These are phyloP conservation scores for Calvatia gigantea DNA, from an alignment of 768 basidiomycete species.

Conservation along the genomic window DNA sequence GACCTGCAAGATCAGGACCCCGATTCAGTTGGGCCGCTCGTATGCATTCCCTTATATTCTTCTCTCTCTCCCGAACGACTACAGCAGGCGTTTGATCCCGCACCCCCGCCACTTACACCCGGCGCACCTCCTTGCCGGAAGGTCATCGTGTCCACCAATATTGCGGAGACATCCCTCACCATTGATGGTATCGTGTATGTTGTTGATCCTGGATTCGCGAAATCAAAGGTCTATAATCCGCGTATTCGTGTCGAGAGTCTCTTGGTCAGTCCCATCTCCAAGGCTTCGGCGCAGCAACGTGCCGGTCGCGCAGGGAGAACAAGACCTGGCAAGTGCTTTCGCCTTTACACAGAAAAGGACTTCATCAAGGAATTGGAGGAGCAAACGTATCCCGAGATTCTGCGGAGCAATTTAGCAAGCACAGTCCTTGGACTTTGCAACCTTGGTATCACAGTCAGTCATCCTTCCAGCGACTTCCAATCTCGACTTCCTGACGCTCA, in stretches of 20 bases:
- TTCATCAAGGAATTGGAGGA: constrained; percentile 95
- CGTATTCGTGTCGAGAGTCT: constrained; percentile 94
- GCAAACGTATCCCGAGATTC: constrained; percentile 95
- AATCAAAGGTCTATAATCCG: constrained; percentile 98
- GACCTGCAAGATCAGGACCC: constrained; percentile 70
- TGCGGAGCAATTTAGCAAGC: constrained; percentile 90
- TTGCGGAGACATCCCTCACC: constrained; percentile 95
- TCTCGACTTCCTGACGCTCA: background rate
- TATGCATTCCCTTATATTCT: constrained; percentile 93
- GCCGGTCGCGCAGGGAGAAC: constrained; percentile 97
- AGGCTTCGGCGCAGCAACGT: constrained; percentile 93
- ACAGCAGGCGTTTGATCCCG: constrained; percentile 92
- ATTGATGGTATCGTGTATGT: constrained; percentile 99
- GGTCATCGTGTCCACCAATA: constrained; percentile 93
- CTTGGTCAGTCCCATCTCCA: constrained; percentile 92
- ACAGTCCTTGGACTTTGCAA: constrained; percentile 93
- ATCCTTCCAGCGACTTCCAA: background rate
- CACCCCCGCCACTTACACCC: constrained; percentile 58
- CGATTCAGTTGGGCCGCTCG: constrained; percentile 76
- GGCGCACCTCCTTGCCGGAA: constrained; percentile 87
- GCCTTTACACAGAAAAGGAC: constrained; percentile 95
- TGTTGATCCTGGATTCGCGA: constrained; percentile 95
- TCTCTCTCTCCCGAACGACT: constrained; percentile 92
- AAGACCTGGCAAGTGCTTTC: constrained; percentile 94
- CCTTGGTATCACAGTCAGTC: constrained; percentile 76